Conservation (phyloP, 192 early-diverging fungal genomes). For the Thamnidium elegans region DNA sequence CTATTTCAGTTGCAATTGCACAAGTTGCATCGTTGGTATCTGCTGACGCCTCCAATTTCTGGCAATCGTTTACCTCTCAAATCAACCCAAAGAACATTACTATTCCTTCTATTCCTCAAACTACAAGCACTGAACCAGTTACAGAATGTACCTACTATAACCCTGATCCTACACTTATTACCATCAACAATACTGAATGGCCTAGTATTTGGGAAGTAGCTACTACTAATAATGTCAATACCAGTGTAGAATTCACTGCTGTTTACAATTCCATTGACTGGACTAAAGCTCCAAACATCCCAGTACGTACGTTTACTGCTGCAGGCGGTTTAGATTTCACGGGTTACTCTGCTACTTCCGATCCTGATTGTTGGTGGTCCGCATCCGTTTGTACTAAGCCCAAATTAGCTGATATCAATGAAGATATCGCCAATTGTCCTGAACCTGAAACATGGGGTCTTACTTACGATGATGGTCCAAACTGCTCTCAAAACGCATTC, state of each 20-base stretch:
- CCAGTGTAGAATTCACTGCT: conserved; percentile 36
- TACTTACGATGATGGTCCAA: conserved; percentile 67
- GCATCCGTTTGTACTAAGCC: conserved; percentile 26
- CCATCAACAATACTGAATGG: conserved; percentile 17
- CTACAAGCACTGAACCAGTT: conserved; percentile 26
- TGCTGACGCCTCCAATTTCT: conserved; percentile 7
- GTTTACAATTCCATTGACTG: conserved; percentile 45
- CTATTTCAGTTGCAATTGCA: conserved; percentile 10
- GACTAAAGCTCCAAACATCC: conserved; percentile 39
- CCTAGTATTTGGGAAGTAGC: conserved; percentile 28
- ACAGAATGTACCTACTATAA: conserved; percentile 24
- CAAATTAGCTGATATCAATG: conserved; percentile 23
- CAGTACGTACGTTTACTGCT: conserved; percentile 21
- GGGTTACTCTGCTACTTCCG: conserved; percentile 7
- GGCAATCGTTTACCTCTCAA: conserved; percentile 6
- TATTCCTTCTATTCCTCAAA: conserved; percentile 31
- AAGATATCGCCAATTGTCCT: conserved; percentile 29
- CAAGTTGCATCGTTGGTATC: conserved; percentile 6
- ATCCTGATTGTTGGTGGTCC: conserved; percentile 45
- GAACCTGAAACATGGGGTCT: conserved; percentile 50
- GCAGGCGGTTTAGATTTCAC: conserved; percentile 21
- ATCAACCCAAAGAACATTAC: conserved; percentile 22
- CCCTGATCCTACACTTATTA: conserved; percentile 18
- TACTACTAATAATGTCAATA: conserved; percentile 32
- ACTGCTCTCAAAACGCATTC: conserved; percentile 39